phyloP scores from a whole-genome alignment of 1,284 basidiomycete species.

The Fereydounia khargensis region DNA sequence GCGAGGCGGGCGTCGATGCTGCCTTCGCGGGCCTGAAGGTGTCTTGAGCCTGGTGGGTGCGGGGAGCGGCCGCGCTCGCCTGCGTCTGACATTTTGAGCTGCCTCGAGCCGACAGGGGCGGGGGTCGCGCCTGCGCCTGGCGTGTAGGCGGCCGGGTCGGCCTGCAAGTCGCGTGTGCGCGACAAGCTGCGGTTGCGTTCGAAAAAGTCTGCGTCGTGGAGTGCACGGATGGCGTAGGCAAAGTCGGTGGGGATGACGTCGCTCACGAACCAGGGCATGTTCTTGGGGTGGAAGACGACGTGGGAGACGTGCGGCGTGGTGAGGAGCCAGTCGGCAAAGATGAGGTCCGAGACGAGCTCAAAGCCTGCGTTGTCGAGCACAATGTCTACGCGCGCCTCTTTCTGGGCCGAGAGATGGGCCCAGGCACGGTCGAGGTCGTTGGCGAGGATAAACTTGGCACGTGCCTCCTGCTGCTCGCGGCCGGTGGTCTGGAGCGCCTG shows the following conservation, averaged over 20 bases:
- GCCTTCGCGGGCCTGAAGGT: conserved; percentile 33
- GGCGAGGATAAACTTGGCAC: conserved; percentile 70
- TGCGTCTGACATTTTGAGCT: conserved; percentile 25
- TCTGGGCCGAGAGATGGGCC: conserved; percentile 68
- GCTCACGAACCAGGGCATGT: conserved; percentile 56
- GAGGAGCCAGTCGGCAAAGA: conserved; percentile 80
- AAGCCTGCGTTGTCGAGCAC: conserved; percentile 89
- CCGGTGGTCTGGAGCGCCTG: conserved; percentile 77
- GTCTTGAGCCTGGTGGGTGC: conserved; percentile 23
- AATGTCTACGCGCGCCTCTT: conserved; percentile 73
- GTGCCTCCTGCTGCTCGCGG: conserved; percentile 56
- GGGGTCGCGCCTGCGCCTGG: conserved; percentile 1
- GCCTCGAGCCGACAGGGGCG: conserved; percentile 19
- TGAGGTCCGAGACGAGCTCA: conserved; percentile 90
- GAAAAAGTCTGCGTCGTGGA: conserved; percentile 63
- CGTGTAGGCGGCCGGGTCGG: conserved; percentile 24
- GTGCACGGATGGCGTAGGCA: conserved; percentile 58
- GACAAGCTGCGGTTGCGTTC: conserved; percentile 30
- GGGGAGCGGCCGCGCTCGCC: conserved; percentile 28
- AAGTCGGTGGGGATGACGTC: conserved; percentile 55
- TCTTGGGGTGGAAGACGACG: conserved; percentile 55
- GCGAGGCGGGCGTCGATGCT: conserved; percentile 31
- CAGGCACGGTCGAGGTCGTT: conserved; percentile 79
- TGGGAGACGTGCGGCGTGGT: conserved; percentile 39
- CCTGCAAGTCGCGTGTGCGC: conserved; percentile 26